Percentiles rank a stretch among this genome's conserved stretches.
Conservation (phyloP, 2,329 filamentous ascomycete species). For the Fusarium graminum region DNA sequence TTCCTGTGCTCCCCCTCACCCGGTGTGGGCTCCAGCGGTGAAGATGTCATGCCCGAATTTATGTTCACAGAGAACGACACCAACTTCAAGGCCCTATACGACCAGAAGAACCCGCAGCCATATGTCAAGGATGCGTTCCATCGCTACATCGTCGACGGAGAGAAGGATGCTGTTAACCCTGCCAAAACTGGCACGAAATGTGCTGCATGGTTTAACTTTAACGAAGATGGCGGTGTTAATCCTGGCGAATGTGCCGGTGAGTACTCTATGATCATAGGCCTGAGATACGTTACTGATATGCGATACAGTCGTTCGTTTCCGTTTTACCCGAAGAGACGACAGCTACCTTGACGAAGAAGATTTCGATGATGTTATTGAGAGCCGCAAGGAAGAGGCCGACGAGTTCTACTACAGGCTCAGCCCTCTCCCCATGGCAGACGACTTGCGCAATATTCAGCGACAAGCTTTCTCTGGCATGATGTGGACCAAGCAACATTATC, state of each 20-base stretch:
- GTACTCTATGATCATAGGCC: slow-evolving; percentile 54
- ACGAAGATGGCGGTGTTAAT: slow-evolving; percentile 86
- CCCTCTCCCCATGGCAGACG: slow-evolving; percentile 92
- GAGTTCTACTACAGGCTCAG: slow-evolving; percentile 96
- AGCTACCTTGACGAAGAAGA: slow-evolving; percentile 90
- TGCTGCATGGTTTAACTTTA: slow-evolving; percentile 92
- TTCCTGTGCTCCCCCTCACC: slow-evolving; percentile 90
- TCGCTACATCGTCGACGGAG: slow-evolving; percentile 82
- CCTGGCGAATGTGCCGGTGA: slow-evolving; percentile 92
- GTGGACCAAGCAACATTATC: slow-evolving; percentile 98
- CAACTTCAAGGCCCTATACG: slow-evolving; percentile 83
- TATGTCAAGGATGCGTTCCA: slow-evolving; percentile 98
- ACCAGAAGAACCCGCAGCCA: slow-evolving; percentile 79
- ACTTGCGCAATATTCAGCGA: slow-evolving; percentile 93
- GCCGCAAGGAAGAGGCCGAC: slow-evolving; percentile 88
- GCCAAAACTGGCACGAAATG: slow-evolving; percentile 85
- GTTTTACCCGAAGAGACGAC: slow-evolving; percentile 80
- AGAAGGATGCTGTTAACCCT: slow-evolving; percentile 87
- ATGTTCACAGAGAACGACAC: slow-evolving; percentile 97
- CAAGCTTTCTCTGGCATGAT: slow-evolving; percentile 97
- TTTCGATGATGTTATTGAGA: slow-evolving; percentile 91
- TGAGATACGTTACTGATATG: background rate
- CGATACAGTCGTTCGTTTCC: slow-evolving; percentile 83
- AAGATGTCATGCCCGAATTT: slow-evolving; percentile 86
- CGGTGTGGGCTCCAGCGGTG: slow-evolving; percentile 79